phyloP scores from a whole-genome alignment of 495 filamentous ascomycete species.

The Neurospora tetraspora region DNA sequence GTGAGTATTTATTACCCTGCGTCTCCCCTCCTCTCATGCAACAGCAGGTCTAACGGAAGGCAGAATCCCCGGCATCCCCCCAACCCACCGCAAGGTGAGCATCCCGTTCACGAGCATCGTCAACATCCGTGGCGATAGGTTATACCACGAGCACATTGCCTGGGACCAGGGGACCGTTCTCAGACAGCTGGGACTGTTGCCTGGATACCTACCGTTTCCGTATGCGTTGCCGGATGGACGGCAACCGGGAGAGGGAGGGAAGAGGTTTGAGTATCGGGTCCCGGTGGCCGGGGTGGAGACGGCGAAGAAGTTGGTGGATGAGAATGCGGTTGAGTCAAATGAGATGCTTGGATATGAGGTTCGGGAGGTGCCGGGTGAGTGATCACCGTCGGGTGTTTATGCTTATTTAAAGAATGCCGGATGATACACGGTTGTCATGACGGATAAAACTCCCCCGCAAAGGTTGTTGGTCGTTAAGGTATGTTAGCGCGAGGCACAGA shows the following conservation, averaged over 20 bases:
- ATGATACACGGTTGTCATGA: not conserved
- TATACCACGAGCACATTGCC: slow-evolving; percentile 76
- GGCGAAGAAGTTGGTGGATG: slow-evolving; percentile 56
- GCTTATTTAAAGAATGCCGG: not conserved
- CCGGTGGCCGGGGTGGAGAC: slow-evolving; percentile 62
- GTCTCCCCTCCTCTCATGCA: not conserved
- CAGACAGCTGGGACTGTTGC: slow-evolving; percentile 63
- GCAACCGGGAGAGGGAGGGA: slow-evolving; percentile 23
- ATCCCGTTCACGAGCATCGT: slow-evolving; percentile 69
- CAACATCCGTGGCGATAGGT: slow-evolving; percentile 57
- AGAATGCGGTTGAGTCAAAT: slow-evolving; percentile 51
- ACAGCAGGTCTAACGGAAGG: not conserved
- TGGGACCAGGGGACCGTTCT: slow-evolving; percentile 85
- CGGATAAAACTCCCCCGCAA: not conserved
- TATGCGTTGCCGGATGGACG: slow-evolving; percentile 37
- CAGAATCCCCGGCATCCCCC: slow-evolving; percentile 58
- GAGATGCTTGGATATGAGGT: slow-evolving; percentile 43
- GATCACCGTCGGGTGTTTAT: not conserved
- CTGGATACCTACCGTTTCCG: slow-evolving; percentile 48
- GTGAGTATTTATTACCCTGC: slow-evolving; percentile 4
- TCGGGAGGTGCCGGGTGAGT: slow-evolving; percentile 11
- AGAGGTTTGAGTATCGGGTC: slow-evolving; percentile 49
- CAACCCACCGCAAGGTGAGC: slow-evolving; percentile 57
- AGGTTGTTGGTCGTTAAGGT: not conserved
- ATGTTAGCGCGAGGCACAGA: not conserved